Evolutionary conservation across 176 grass and related monocot species (phyloP), one percentile per base, ranked within the genome.

Genomic region (Avena eriantha): DNA sequence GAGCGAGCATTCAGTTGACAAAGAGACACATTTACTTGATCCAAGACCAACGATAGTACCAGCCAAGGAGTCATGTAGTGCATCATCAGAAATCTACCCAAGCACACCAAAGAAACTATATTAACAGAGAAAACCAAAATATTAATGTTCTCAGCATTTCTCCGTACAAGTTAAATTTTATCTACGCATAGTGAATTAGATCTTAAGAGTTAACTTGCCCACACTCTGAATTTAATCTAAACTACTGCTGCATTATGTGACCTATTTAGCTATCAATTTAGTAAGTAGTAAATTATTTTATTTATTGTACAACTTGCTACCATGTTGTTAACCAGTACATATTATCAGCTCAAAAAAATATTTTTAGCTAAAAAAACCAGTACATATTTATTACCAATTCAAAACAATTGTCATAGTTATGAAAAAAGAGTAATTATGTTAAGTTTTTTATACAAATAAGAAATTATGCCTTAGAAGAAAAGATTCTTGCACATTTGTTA

Each of bases 11-110:
- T 83, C 81, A 79, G 49, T 34, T 83, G 83, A 90, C 35, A 73
- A 67, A 70, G 88, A 60, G 65, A 69, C 3, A 46, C 73, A 81
- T 70, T 61, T 72, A 88, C 83, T 90, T 76, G 86, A 85, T 49
- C 88, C 86, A 45, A 95, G 10, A 51, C 93, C 93, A 88, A 95
- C 86, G 55, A 95, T 87, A 19, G 68, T 88, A 81, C 85, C 69
- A 29, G 70, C 84, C 79, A 90, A 88, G 66, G 82, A 88, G 12
- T 73, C 67, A 76, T 86, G 73, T 46, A 33, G 24, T 50, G 72
- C 67, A 82, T 61, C 61, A 72, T 5, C 10, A 21, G 82, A 81
- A 78, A 67, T 83, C 90, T 95, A 77, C 1, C 83, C 80, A 56
- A 71, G 53, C 51, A 90, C 55, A 56, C 9, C 57, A 39, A 75